These are phyloP conservation scores for Elongisporangium senticosum DNA, from an alignment of 352 stramenopile genomes.

Conservation along the genomic window DNA sequence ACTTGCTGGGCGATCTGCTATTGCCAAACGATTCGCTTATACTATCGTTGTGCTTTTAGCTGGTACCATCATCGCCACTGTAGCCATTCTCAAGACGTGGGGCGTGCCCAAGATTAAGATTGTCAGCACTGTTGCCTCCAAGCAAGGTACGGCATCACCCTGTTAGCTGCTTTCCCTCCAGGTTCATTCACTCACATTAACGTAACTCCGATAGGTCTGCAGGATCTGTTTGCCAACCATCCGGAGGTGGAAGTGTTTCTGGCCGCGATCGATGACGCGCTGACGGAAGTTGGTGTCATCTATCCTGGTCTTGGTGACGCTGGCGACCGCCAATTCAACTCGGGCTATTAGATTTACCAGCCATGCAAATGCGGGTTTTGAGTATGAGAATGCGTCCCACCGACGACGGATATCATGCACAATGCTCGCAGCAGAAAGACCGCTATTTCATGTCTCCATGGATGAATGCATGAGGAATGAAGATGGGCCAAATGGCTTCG, in stretches of 20 bases:
- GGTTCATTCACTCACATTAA: too few relatives aligned
- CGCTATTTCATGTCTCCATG: background rate
- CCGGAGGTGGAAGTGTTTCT: constrained; percentile 76
- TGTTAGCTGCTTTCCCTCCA: background rate
- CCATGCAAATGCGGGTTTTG: background rate
- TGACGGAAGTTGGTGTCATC: constrained; percentile 70
- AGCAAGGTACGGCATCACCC: constrained; percentile 49
- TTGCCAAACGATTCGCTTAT: background rate
- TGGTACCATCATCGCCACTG: constrained; percentile 91
- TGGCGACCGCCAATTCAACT: constrained; percentile 82
- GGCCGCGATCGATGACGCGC: constrained; percentile 63
- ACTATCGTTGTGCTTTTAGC: constrained; percentile 19
- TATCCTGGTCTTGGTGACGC: constrained; percentile 77
- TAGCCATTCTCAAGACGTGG: constrained; percentile 96
- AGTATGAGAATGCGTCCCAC: background rate
- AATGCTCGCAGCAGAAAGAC: background rate
- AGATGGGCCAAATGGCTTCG: background rate
- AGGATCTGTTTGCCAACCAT: constrained; percentile 75
- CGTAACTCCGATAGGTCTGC: too few relatives aligned
- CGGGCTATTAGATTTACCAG: constrained; percentile 15
- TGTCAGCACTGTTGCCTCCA: constrained; percentile 91
- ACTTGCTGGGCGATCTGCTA: background rate
- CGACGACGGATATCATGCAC: background rate
- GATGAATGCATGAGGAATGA: background rate
- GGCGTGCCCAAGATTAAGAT: constrained; percentile 92